Evolutionary conservation across 2,329 filamentous ascomycete genomes (phyloP), one percentile per base, ranked within the genome.

Genomic region (Penicillium sp.): DNA sequence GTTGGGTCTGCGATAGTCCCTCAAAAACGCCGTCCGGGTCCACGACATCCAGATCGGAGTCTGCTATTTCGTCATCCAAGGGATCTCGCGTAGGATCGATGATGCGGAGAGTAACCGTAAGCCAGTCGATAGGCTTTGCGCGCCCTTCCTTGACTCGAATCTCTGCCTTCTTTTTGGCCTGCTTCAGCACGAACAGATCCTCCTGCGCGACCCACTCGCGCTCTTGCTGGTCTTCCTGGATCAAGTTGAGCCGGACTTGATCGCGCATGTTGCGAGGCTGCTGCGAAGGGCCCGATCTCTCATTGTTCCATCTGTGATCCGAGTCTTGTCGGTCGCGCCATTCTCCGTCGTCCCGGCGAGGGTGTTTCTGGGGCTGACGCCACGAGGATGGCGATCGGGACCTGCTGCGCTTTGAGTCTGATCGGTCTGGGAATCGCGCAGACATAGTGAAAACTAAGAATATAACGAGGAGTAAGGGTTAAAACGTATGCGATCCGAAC

Each of bases 141-240:
- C 95, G 86, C 11, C 90, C 89, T 74, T 95, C 92, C 66, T 92
- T 90, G 45, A 97, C 92, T 40, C 94, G 88, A 65, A 99, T 95
- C 63, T 92, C 90, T 41, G 94, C 93, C 80, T 97, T 97, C 80
- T 95, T 97, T 82, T 97, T 99, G 46, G 93, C 89, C 77, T 99
- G 94, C 75, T 92, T 92, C 69, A 99, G 80, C 55, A 97, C 94
- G 70, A 99, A 99, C 63, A 89, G 87, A 78, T 99, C 94, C 75
- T 99, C 94, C 67, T 96, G 90, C 51, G 93, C 90, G 21, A 97
- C 90, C 82, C 94, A 99, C 70, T 88, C 84, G 27, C 87, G 82
- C 63, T 87, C 89, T 70, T 91, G 88, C 70, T 92, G 87, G 67
- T 92, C 89, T 70, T 91, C 85, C 57, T 88, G 88, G 60, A 90